Evolutionary conservation across 805 yeast species (phyloP), one percentile per base, ranked within the genome.

Genomic region (Candida bentonensis): DNA sequence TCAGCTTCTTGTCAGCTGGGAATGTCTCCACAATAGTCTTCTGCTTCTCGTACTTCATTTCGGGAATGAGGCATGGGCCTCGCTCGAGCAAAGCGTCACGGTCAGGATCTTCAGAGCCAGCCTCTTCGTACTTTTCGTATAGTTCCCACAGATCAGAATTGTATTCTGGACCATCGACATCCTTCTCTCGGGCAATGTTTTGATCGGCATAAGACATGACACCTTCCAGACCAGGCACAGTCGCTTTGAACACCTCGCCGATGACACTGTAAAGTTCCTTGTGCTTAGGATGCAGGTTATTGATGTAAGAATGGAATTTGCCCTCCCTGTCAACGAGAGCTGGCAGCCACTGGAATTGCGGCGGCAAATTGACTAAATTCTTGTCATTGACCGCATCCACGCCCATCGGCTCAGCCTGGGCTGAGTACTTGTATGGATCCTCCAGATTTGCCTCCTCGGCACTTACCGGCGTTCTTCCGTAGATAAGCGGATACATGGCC

Each of bases 281-380:
- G 45, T 48, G 51, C 39, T 52, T 48, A 15, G 70, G 70, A 42
- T 67, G 66, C 44, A 67, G 54, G 46, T 67, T 67, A 51, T 67
- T 67, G 47, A 67, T 67, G 48, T 66, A 67, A 2, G 70, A 65
- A 15, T 45, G 44, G 43, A 51, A 63, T 7, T 44, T 46, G 2
- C 50, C 49, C 3, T 46, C 45, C 2, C 46, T 40, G n/a, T 45
- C 33, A 33, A 61, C 49, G 2, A 52, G 41, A 9, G 67, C 51
- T 5, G 70, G 69, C 5, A 66, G 47, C 70, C 70, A 66, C 51
- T 65, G 69, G 46, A 51, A 66, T n/a, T 50, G 51, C 5, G 36
- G 36, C 7, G 5, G 17, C 36, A 9, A 7, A 4, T 11, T 17
- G 13, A 5, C 20, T 15, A 4, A 9, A 9, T 23, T 55, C 30